Evolutionary conservation across 1,284 basidiomycete species (phyloP).

Genomic region (Lentinula novae-zelandiae): DNA sequence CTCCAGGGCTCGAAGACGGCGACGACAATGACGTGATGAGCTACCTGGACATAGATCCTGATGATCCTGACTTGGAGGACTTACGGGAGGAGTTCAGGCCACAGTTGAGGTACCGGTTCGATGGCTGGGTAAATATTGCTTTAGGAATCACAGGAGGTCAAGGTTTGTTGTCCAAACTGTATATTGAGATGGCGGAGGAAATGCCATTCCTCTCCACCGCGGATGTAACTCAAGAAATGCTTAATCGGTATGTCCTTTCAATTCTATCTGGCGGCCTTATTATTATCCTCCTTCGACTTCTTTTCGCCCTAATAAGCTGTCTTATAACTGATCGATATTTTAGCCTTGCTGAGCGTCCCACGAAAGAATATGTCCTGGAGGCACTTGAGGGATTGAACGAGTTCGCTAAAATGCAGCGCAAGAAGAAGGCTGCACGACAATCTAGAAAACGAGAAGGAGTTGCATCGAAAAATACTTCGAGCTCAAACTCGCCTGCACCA

Average conservation of each 20-base stretch:
- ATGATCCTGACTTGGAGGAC: conserved; percentile 56
- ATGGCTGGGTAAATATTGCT: conserved; percentile 47
- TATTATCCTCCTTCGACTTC: neutral
- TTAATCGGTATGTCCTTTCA: neutral
- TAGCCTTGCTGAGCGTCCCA: conserved; percentile 44
- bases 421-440: conserved; percentile 25
- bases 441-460: conserved; percentile 16
- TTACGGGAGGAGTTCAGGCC: conserved; percentile 57
- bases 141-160: conserved; percentile 31
- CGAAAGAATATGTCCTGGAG: conserved; percentile 47
- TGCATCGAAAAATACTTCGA: neutral
- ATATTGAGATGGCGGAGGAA: conserved; percentile 36
- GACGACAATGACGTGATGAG: conserved; percentile 43
- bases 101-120: conserved; percentile 48
- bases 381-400: conserved; percentile 43
- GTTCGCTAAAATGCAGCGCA: conserved; percentile 49
- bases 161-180: conserved; percentile 34
- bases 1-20: conserved; percentile 35
- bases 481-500: neutral
- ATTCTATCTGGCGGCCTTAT: neutral
- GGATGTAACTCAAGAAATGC: conserved; percentile 56
- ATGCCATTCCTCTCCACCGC: conserved; percentile 53
- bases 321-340: neutral
- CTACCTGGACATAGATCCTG: conserved; percentile 47
- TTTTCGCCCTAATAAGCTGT: neutral